Conservation (phyloP, 306 rosid genomes). For the Citrullus colocynthis region DNA sequence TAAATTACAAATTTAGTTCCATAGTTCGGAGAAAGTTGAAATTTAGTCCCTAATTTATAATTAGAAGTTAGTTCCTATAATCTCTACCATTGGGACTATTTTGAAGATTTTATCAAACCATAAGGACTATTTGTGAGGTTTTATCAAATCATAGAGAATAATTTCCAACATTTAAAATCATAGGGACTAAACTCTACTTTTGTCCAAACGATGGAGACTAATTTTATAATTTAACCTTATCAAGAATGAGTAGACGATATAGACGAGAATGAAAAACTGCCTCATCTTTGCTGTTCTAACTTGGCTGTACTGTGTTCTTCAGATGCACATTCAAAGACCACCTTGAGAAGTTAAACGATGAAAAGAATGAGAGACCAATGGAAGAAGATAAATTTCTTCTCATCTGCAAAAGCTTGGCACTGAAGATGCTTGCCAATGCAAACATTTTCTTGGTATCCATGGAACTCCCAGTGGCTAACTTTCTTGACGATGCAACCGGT, state of each 20-base stretch:
- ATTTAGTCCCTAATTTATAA: no score
- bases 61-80: no score
- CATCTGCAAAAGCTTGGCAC: slow-evolving; percentile 60
- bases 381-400: slow-evolving; percentile 62
- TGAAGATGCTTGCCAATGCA: slow-evolving; percentile 75
- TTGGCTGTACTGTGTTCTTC: slow-evolving; percentile 14
- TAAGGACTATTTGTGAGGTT: no score
- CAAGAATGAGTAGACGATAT: not conserved
- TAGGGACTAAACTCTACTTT: no score
- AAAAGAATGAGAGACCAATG: slow-evolving; percentile 20
- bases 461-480: slow-evolving; percentile 67
- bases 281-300: slow-evolving; percentile 2
- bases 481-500: slow-evolving; percentile 81
- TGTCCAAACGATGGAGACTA: no score
- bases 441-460: slow-evolving; percentile 65
- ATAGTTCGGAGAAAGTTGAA: no score
- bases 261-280: not conserved
- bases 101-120: no score
- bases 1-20: no score
- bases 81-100: no score
- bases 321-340: slow-evolving; percentile 78
- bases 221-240: no score
- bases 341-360: slow-evolving; percentile 45
- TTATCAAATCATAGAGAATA: no score
- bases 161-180: no score